Base-by-base conservation (phyloP, 2,329 filamentous ascomycete species). In the Sporothrix euskadiensis region DNA sequence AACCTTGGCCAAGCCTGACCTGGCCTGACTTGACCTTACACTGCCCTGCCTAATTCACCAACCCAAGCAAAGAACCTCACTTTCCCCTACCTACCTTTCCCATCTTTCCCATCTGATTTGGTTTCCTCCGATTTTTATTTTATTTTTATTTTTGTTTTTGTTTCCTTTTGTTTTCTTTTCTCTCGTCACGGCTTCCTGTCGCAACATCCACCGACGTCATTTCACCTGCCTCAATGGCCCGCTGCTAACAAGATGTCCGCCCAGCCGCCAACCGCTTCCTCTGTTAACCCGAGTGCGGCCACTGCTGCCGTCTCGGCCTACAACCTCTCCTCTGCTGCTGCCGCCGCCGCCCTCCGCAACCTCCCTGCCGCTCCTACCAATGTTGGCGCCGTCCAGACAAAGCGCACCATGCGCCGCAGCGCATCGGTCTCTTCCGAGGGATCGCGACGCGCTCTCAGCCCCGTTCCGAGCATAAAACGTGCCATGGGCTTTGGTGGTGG, bases 271-370 rank as follows among this genome's bases (percentile, higher is more conserved):
- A 91, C 88, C 74, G 84, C 86, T 75, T 85, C 88, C 73, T 90
- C 90, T 73, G 89, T 89, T 69, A 90, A 90, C 79, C 86, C 92
- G 73, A 91, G 90, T 79, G 94, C 93, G 73, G 89, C 94, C 72
- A 90, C 92, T 65, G 94, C 94, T 73, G 94, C 94, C 74, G 89
- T 89, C 75, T 91, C 92, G 81, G 94, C 94, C 74, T 97, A 95
- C 82, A 87, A 91, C 79, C 90, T 97, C 59, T 97, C 94, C 56
- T 91, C 92, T 49, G 93, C 94, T 7, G 95, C 95, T 14, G 94
- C 95, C 7, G 94, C 94, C 19, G 90, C 94, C 39, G 94, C 94
- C 65, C 87, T 98, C 74, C 90, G 91, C 79, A 92, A 91, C 63
- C 89, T 92, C 77, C 91, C 93, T 10, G 90, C 90, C 70, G 90